A percentile compares a stretch with the other conserved stretches of the same genome.
phyloP scores from a whole-genome alignment of 2,329 filamentous ascomycete genomes.

The Alternaria sp. region DNA sequence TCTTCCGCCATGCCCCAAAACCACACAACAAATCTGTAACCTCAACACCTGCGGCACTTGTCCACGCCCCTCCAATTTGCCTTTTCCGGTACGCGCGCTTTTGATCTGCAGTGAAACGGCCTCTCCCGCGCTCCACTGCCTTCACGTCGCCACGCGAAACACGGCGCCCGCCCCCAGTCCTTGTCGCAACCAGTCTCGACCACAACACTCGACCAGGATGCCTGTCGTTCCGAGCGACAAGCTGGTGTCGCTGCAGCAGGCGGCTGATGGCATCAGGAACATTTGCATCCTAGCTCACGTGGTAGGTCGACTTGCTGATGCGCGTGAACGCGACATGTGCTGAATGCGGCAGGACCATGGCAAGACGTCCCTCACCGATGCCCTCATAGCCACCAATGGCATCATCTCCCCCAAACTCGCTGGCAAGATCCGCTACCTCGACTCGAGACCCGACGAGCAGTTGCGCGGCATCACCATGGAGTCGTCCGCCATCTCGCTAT shows the following conservation, averaged over 20 bases:
- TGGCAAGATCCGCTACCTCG: slow-evolving; percentile 96
- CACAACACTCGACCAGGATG: slow-evolving; percentile 62
- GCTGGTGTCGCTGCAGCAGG: slow-evolving; percentile 86
- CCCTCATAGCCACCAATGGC: slow-evolving; percentile 96
- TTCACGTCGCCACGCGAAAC: slow-evolving; percentile 11
- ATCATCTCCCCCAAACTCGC: slow-evolving; percentile 98
- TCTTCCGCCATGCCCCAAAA: slow-evolving; percentile 26
- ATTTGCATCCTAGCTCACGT: slow-evolving; percentile 27
- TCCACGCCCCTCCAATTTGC: slow-evolving; percentile 10
- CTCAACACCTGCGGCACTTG: slow-evolving; percentile 13
- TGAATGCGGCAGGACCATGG: slow-evolving; percentile 73
- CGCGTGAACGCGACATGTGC: slow-evolving; percentile 52
- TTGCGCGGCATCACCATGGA: slow-evolving; percentile 99
- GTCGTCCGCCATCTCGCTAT: slow-evolving; percentile 95
- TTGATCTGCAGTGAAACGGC: slow-evolving; percentile 19
- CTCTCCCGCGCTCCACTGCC: neutral
- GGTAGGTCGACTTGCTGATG: slow-evolving; percentile 4
- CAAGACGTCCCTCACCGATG: slow-evolving; percentile 96
- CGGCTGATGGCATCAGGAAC: slow-evolving; percentile 90
- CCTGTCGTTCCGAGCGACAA: slow-evolving; percentile 91
- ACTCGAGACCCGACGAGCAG: slow-evolving; percentile 96
- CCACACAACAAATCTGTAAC: slow-evolving; percentile 13
- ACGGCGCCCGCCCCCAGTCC: neutral
- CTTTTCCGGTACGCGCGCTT: neutral
- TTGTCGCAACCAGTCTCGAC: slow-evolving; percentile 2